Conservation (phyloP, 2,329 filamentous ascomycete species). For the Pseudocercospora macadamiae region DNA sequence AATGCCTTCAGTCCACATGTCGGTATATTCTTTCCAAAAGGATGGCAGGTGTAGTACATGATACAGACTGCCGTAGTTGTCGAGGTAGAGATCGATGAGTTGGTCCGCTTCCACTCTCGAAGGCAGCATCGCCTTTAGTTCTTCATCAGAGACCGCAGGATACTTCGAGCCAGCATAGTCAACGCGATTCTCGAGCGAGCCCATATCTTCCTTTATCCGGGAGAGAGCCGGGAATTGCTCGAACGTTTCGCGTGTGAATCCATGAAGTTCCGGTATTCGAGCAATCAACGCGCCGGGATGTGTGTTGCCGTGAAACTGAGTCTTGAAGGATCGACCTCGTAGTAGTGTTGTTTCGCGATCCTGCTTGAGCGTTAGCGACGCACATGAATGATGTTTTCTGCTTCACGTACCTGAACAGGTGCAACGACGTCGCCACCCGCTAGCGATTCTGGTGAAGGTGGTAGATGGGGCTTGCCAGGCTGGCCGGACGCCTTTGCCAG, state of each 20-base stretch:
- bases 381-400: background rate
- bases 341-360: constrained; percentile 46
- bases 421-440: constrained; percentile 18
- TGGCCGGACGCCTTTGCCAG: constrained; percentile 24
- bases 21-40: constrained; percentile 55
- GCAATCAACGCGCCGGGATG: constrained; percentile 41
- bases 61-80: constrained; percentile 54
- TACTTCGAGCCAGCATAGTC: constrained; percentile 29
- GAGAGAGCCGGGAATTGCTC: constrained; percentile 40
- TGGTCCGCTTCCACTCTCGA: constrained; percentile 44
- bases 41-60: constrained; percentile 58
- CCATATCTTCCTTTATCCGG: constrained; percentile 34
- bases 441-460: constrained; percentile 33
- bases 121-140: constrained; percentile 44
- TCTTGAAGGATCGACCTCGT: constrained; percentile 49
- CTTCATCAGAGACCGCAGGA: constrained; percentile 32
- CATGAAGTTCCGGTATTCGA: constrained; percentile 33
- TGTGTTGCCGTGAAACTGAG: constrained; percentile 49
- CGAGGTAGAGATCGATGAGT: constrained; percentile 53
- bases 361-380: too few relatives aligned
- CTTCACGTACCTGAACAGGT: constrained; percentile 19
- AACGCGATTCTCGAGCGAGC: constrained; percentile 27
- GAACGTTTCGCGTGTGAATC: constrained; percentile 35
- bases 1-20: constrained; percentile 48
- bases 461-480: constrained; percentile 21